Evolutionary conservation across 257 asterid genomes (phyloP).

Genomic region (Coffea canephora): DNA sequence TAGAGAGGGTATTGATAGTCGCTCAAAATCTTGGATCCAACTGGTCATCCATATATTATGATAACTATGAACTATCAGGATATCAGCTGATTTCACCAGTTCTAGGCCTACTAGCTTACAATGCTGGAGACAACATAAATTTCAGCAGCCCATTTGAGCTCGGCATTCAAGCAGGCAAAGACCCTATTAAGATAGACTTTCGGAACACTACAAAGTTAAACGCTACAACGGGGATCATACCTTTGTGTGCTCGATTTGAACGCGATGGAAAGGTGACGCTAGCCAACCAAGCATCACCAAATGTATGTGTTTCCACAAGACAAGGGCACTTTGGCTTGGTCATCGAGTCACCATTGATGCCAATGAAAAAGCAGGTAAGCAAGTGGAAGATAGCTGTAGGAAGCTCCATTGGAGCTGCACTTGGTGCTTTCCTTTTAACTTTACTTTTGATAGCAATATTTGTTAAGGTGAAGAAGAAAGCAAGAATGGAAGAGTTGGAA

Average conservation of each 20-base stretch:
- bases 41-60: conserved; percentile 65
- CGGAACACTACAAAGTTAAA: conserved; percentile 23
- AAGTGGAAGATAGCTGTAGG: conserved; percentile 60
- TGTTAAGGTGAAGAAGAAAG: conserved; percentile 76
- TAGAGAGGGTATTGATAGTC: conserved; percentile 52
- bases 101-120: conserved; percentile 60
- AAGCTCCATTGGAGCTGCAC: conserved; percentile 62
- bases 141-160: conserved; percentile 46
- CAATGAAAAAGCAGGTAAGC: conserved; percentile 50
- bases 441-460: conserved; percentile 63
- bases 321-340: conserved; percentile 75
- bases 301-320: conserved; percentile 46
- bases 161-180: conserved; percentile 29
- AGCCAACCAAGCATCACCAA: conserved; percentile 35
- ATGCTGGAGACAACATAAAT: conserved; percentile 30
- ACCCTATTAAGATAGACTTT: conserved; percentile 63
- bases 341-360: conserved; percentile 62
- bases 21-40: conserved; percentile 61
- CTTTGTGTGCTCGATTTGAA: conserved; percentile 73
- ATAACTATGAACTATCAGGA: conserved; percentile 59
- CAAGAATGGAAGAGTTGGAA: conserved; percentile 78
- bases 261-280: conserved; percentile 50
- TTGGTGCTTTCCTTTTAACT: conserved; percentile 65
- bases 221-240: conserved; percentile 39
- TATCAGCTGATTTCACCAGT: conserved; percentile 70